Evolutionary conservation across 805 yeast species (phyloP).

Genomic region (Cyberlindnera maclurae): DNA sequence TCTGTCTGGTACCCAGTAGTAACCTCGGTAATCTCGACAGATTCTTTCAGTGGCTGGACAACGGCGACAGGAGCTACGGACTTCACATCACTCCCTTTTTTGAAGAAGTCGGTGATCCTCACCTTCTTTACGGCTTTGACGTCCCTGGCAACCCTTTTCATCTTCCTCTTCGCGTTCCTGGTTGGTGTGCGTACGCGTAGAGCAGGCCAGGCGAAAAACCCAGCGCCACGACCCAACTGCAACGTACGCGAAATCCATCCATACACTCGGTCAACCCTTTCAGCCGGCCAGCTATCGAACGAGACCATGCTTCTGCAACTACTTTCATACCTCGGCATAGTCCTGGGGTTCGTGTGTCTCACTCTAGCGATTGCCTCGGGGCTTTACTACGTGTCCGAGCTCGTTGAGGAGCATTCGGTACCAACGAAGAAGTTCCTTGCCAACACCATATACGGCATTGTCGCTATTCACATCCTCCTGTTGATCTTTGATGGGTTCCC

Average conservation of each 20-base stretch:
- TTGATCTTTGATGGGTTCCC: slow-evolving; percentile 78
- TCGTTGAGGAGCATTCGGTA: slow-evolving; percentile 90
- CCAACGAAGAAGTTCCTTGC: slow-evolving; percentile 67
- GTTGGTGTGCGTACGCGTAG: neutral
- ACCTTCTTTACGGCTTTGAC: neutral
- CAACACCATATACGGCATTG: slow-evolving; percentile 56
- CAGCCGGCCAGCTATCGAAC: neutral
- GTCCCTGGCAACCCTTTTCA: slow-evolving; percentile 1
- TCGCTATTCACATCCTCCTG: slow-evolving; percentile 46
- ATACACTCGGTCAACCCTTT: no score
- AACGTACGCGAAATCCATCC: no score
- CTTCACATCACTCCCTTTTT: neutral
- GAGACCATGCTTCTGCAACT: slow-evolving; percentile 47
- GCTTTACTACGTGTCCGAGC: slow-evolving; percentile 80
- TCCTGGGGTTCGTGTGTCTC: slow-evolving; percentile 53
- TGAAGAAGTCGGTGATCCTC: slow-evolving; percentile 1
- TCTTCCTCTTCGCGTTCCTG: neutral
- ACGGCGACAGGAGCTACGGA: neutral
- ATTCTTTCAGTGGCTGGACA: neutral
- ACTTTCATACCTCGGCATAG: slow-evolving; percentile 53
- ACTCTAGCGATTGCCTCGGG: slow-evolving; percentile 82
- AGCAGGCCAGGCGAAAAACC: no score
- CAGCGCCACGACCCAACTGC: no score
- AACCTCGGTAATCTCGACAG: no score
- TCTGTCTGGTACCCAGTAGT: no score